Evolutionary conservation across 345 rosid genomes (phyloP).

Genomic region (Sonneratia caseolaris): DNA sequence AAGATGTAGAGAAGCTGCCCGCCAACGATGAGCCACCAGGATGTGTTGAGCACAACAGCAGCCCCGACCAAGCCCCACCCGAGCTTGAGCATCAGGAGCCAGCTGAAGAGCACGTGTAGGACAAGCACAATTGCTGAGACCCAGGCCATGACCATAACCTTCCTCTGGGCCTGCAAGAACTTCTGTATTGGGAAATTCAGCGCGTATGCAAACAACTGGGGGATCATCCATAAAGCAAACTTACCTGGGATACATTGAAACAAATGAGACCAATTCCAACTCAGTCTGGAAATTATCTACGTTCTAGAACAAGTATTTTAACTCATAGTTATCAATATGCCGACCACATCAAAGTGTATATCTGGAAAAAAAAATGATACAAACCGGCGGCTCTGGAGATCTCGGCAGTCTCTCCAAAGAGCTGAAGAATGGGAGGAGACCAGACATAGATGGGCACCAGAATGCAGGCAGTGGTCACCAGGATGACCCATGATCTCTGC

Average conservation of each 20-base stretch:
- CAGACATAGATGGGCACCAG: slow-evolving; percentile 66
- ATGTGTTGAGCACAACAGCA: slow-evolving; percentile 21
- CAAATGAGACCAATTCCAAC: not conserved
- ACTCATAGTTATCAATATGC: too few relatives aligned
- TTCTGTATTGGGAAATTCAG: slow-evolving; percentile 82
- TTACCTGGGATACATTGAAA: slow-evolving; percentile 30
- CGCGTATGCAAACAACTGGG: slow-evolving; percentile 79
- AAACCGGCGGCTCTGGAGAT: slow-evolving; percentile 79
- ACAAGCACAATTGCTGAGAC: slow-evolving; percentile 54
- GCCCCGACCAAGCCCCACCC: slow-evolving; percentile 34
- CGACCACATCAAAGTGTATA: too few relatives aligned
- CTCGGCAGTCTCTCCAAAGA: slow-evolving; percentile 58
- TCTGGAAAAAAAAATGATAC: not conserved
- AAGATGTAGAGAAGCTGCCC: slow-evolving; percentile 46
- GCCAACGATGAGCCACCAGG: slow-evolving; percentile 27
- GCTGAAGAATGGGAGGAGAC: slow-evolving; percentile 71
- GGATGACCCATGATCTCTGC: slow-evolving; percentile 95
- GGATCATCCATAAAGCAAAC: slow-evolving; percentile 80
- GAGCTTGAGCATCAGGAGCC: slow-evolving; percentile 42
- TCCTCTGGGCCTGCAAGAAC: slow-evolving; percentile 79
- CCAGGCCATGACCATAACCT: slow-evolving; percentile 77
- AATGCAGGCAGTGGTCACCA: slow-evolving; percentile 50
- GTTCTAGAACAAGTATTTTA: too few relatives aligned
- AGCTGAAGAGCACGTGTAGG: slow-evolving; percentile 45
- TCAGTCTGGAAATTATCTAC: too few relatives aligned